Evolutionary conservation across 1,139 yeast genomes (phyloP), one percentile per base, ranked within the genome.

Genomic region (Yamadazyma songkhlaensis): DNA sequence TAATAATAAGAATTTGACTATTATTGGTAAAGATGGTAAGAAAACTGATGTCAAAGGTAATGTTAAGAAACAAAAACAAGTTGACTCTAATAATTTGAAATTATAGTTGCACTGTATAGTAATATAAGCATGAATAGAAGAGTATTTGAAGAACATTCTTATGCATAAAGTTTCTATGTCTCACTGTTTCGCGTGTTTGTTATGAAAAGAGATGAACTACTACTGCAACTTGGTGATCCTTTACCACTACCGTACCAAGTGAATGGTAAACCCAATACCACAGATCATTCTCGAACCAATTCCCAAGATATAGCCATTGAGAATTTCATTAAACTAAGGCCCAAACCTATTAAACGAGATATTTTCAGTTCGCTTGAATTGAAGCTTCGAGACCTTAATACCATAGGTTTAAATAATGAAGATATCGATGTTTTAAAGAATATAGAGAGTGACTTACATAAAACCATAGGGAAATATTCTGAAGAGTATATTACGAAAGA

Each of bases 21-120:
- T 87, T 46, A 82, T 88, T 55, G 88, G 84, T 54, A 79, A 77
- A 54, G 76, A 78, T 59, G 96, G 96, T 53, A 81, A 81, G 53
- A 75, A 79, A 65, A 76, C 82, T 38, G 94, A 86, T 57, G 72
- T 82, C 41, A 74, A 72, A 49, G 96, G 96, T 55, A 79, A 82
- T 39, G 59, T 72, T 36, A 79, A 78, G 55, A 77, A 69, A 53
- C 42, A 45, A n/a, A 49, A 43, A 10, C 46, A 50, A 10, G 50
- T 54, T 36, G 47, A 45, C 6, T 53, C 62, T 10, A 57, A 48
- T 41, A 56, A 45, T 33, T 52, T 59, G 37, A 60, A 50, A 40
- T 49, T 60, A 26, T 59, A 37, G 29, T 21, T 15, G 29, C 3
- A 31, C 22, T 17, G 20, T 17, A 17, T 17, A 17, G 20, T 17